Evolutionary conservation across 2,329 filamentous ascomycete genomes (phyloP), one percentile per base, ranked within the genome.

Genomic region (Emmonsiellopsis sp.): DNA sequence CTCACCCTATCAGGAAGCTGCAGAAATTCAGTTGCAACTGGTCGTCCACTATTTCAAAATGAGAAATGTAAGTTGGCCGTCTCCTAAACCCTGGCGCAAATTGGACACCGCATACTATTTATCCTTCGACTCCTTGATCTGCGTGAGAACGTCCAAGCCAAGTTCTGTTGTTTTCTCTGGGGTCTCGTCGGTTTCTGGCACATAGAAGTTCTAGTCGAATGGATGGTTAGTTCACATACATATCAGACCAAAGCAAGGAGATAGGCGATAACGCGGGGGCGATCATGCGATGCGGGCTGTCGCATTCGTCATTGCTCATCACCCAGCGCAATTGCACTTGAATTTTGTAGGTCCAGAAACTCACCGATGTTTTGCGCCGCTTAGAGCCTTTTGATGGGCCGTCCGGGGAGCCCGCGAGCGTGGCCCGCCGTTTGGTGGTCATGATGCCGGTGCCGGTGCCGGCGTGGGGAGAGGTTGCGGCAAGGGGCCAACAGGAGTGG

Each of bases 1-100:
- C 68, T 57, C 71, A 77, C 74, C 67, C 66, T 72, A 52, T 83
- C 79, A 20, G 86, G 83, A 13, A 94, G 80, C 20, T 79, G 78
- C 63, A 91, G 82, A 67, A 95, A 95, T 63, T 83, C 82, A 42
- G 79, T 83, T 51, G 87, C 83, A 63, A 95, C 86, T 7, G 79
- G 78, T 46, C 87, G 87, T 57, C 87, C 87, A 73, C 83, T 87
- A 55, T 34, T 48, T 20, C 50, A 35, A 46, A 31, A 26, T 26
- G 11, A 49, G 15, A 42, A n/a, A 32, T 37, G 46, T 15, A 35
- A 37, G 34, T 51, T 52, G 38, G 45, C 31, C n/a, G 5, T 6
- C 16, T 9, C 20, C 37, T 30, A n/a, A 44, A 31, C 15, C n/a
- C 26, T 6, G 42, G 38, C 16, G n/a, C 16, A 49, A 41, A 35